Percentiles rank a stretch among this genome's conserved stretches.
Conservation (phyloP, 495 filamentous ascomycete species). For the Hapsidospora chrysogenum region DNA sequence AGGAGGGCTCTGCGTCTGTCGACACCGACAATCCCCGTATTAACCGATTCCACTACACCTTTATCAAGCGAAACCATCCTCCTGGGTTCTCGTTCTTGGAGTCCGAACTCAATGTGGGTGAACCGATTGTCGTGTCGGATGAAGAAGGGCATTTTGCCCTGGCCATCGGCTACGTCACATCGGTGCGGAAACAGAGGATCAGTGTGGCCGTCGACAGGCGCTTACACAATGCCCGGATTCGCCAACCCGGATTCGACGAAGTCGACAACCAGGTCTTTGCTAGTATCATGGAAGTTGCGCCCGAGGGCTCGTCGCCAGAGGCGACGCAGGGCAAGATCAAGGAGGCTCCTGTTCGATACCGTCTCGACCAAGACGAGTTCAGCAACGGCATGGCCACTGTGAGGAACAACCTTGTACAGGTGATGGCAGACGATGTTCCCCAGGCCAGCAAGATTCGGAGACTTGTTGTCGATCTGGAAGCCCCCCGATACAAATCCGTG, state of each 20-base stretch:
- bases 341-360: conserved; percentile 49
- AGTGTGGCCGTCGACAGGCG: conserved; percentile 77
- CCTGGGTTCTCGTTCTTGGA: conserved; percentile 67
- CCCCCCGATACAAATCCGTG: conserved; percentile 54
- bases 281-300: conserved; percentile 79
- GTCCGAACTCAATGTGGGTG: conserved; percentile 75
- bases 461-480: conserved; percentile 54
- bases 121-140: conserved; percentile 92
- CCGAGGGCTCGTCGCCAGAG: conserved; percentile 27
- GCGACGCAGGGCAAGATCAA: conserved; percentile 29
- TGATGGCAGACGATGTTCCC: conserved; percentile 67
- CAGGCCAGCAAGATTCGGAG: conserved; percentile 57
- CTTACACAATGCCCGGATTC: conserved; percentile 71
- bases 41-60: conserved; percentile 74
- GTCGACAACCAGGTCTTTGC: conserved; percentile 66
- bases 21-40: conserved; percentile 56
- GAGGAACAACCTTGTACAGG: conserved; percentile 78
- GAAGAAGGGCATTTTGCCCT: conserved; percentile 90
- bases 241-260: conserved; percentile 54
- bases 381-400: conserved; percentile 93
- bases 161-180: conserved; percentile 74
- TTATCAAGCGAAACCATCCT: conserved; percentile 41
- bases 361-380: conserved; percentile 94
- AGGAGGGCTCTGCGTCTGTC: conserved; percentile 55
- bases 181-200: conserved; percentile 54